Conservation (phyloP, 805 yeast species). For the Lipomyces sp. region DNA sequence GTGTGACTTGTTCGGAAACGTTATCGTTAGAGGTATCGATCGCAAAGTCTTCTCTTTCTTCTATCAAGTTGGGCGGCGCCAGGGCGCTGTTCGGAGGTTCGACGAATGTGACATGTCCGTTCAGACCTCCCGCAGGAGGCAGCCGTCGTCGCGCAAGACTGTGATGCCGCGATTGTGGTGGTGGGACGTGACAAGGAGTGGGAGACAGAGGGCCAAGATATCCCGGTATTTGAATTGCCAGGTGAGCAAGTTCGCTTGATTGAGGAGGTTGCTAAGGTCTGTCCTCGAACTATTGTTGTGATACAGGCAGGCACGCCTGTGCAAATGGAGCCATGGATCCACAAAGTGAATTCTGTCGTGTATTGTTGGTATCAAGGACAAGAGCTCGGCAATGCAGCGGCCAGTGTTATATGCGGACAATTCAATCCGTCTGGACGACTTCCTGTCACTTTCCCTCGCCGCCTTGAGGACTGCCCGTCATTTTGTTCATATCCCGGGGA, state of each 20-base stretch:
- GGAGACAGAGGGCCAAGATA: too few species aligned
- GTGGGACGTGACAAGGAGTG: too few species aligned
- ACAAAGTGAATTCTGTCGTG: slow-evolving; percentile 51
- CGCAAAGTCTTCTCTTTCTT: slow-evolving; percentile 9
- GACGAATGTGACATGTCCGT: not conserved
- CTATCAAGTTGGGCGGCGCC: not conserved
- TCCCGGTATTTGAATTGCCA: too few species aligned
- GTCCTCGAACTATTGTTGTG: too few species aligned
- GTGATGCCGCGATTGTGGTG: too few species aligned
- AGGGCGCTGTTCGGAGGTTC: not conserved
- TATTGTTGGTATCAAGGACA: slow-evolving; percentile 64
- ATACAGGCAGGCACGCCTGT: slow-evolving; percentile 67
- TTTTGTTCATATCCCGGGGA: slow-evolving; percentile 43
- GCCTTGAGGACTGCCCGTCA: slow-evolving; percentile 60
- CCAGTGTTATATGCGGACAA: slow-evolving; percentile 64
- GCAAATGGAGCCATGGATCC: slow-evolving; percentile 59
- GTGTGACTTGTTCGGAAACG: too few species aligned
- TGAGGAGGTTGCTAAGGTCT: too few species aligned
- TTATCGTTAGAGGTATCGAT: not conserved
- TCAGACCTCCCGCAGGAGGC: too few species aligned
- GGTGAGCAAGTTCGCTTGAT: too few species aligned
- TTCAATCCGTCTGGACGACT: slow-evolving; percentile 65
- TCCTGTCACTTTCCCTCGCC: slow-evolving; percentile 59
- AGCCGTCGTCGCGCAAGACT: too few species aligned
- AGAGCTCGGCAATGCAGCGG: slow-evolving; percentile 62